A percentile compares a stretch with the other conserved stretches of the same genome.
Evolutionary conservation across 164 flowering plant species (phyloP).

Genomic region (Kingdonia uniflora): DNA sequence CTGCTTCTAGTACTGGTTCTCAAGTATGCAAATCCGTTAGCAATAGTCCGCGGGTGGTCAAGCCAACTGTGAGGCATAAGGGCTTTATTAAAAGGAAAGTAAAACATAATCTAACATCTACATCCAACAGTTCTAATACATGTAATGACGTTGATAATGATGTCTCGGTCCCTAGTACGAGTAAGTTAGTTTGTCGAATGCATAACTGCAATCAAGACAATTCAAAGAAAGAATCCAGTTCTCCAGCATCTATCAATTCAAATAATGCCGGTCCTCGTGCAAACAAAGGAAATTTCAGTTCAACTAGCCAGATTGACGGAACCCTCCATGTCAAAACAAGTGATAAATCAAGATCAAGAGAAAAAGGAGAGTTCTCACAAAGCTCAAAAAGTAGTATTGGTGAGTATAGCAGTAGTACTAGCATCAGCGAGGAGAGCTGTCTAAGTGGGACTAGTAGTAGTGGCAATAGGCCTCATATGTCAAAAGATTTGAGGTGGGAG

Average conservation of each 20-base stretch:
- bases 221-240: slow-evolving; percentile 20
- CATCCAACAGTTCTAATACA: slow-evolving; percentile 16
- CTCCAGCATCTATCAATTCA: slow-evolving; percentile 28
- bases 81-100: slow-evolving; percentile 37
- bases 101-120: slow-evolving; percentile 22
- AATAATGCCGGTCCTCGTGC: slow-evolving; percentile 14
- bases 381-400: slow-evolving; percentile 91
- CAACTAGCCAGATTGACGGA: slow-evolving; percentile 19
- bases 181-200: slow-evolving; percentile 15
- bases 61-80: slow-evolving; percentile 34
- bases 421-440: slow-evolving; percentile 74
- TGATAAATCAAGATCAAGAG: slow-evolving; percentile 42
- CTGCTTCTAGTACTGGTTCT: slow-evolving; percentile 1
- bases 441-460: slow-evolving; percentile 53
- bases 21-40: slow-evolving; percentile 23
- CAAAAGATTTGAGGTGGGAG: slow-evolving; percentile 81
- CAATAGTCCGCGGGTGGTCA: slow-evolving; percentile 24
- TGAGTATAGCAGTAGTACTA: slow-evolving; percentile 64
- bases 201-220: slow-evolving; percentile 10
- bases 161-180: slow-evolving; percentile 14
- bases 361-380: slow-evolving; percentile 66
- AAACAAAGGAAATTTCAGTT: slow-evolving; percentile 14
- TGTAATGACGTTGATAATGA: slow-evolving; percentile 12
- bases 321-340: slow-evolving; percentile 19
- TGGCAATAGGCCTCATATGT: slow-evolving; percentile 85